Conservation (phyloP, 192 early-diverging fungal genomes). For the Coemansia sp. region DNA sequence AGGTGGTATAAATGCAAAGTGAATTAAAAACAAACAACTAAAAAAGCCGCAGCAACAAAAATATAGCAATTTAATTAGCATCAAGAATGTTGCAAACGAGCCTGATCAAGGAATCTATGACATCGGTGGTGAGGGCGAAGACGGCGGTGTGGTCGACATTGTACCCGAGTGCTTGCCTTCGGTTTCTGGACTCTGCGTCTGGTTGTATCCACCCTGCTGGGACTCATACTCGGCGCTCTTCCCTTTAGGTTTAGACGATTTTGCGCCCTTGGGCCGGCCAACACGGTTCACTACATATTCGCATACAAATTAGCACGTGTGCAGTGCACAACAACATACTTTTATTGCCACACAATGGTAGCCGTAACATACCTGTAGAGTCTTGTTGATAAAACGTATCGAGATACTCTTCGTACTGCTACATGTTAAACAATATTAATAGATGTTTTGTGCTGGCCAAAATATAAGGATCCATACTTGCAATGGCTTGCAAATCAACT, state of each 20-base stretch:
- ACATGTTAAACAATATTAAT: conserved; percentile 2
- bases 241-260: conserved; percentile 25
- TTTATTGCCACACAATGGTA: too few species aligned
- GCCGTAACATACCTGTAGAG: conserved; percentile 29
- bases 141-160: conserved; percentile 9
- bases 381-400: conserved; percentile 50
- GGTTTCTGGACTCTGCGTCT: neutral
- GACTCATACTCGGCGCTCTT: conserved; percentile 7
- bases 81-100: neutral
- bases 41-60: neutral
- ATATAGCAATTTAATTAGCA: neutral
- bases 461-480: neutral
- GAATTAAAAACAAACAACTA: neutral
- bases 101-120: neutral
- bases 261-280: conserved; percentile 47
- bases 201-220: neutral
- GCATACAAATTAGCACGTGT: neutral
- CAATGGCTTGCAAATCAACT: neutral
- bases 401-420: conserved; percentile 48
- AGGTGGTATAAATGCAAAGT: conserved; percentile 3
- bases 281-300: conserved; percentile 45
- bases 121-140: conserved; percentile 3
- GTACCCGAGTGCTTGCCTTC: neutral
- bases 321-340: neutral
- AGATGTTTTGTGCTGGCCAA: neutral